Evolutionary conservation across 2,329 filamentous ascomycete species (phyloP), one percentile per base, ranked within the genome.

Genomic region (Penicillium sclerotigenum): DNA sequence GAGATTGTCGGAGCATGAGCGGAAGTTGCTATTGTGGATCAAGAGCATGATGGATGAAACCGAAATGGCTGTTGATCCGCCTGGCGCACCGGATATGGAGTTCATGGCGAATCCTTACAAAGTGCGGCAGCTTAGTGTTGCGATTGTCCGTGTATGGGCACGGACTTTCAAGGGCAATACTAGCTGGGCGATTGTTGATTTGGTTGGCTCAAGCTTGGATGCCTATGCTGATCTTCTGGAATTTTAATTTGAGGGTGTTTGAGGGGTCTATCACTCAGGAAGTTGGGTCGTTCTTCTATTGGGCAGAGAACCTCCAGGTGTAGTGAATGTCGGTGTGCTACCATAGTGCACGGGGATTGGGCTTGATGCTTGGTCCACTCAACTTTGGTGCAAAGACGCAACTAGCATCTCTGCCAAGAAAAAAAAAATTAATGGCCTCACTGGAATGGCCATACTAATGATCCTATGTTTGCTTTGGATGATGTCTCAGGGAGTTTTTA

Each of bases 31-130:
- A 11, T 61, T 77, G 26, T 79, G 77, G 77, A 76, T 79, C 38
- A 78, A 77, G 52, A 77, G 75, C 58, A 77, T 79, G 71, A 77
- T 79, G 68, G 76, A 79, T 59, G 77, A 79, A 67, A 78, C 77
- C 13, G 76, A 79, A 56, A 78, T 78, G 74, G 73, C 73, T 24
- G 70, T 77, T 18, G 70, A 71, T 54, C 67, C 72, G 16, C 65
- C 67, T 4, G 72, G 73, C 3, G 68, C 69, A 13, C 71, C 71
- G 16, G 76, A 78, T 41, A 56, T 75, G 54, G 73, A 75, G 2
- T 77, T 79, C 45, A 68, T 77, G 54, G 70, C 75, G 46, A 75
- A 77, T 36, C 70, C 72, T 4, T 70, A 69, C 46, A 77, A 77
- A 57, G 74, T 76, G 51, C 73, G 73, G 20, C 73, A 76, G 42